Conservation (phyloP, 108 stramenopile species). For the Fistulifera pelliculosa region DNA sequence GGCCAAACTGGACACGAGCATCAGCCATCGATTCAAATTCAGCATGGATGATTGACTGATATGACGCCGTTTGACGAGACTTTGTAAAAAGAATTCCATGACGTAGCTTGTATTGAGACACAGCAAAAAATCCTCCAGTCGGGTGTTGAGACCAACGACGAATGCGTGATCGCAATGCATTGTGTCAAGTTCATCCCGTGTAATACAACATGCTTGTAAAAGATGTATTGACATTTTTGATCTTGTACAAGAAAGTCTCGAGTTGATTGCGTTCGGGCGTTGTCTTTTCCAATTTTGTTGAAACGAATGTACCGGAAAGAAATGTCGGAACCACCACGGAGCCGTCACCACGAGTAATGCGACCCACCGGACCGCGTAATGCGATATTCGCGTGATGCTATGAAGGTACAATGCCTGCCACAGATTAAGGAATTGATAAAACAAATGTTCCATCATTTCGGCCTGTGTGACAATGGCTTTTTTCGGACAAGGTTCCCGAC, state of each 20-base stretch:
- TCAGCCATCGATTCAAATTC: slow-evolving; percentile 41
- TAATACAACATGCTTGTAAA: slow-evolving; percentile 79
- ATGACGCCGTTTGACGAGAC: slow-evolving; percentile 57
- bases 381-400: slow-evolving; percentile 6
- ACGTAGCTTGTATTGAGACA: slow-evolving; percentile 66
- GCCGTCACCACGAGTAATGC: slow-evolving; percentile 40
- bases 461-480: slow-evolving; percentile 70
- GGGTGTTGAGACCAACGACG: background rate
- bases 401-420: slow-evolving; percentile 61
- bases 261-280: background rate
- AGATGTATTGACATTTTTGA: slow-evolving; percentile 83
- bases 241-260: slow-evolving; percentile 54
- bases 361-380: slow-evolving; percentile 6
- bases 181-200: slow-evolving; percentile 72
- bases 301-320: slow-evolving; percentile 75
- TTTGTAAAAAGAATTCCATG: slow-evolving; percentile 87
- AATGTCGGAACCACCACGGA: slow-evolving; percentile 53
- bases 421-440: slow-evolving; percentile 77
- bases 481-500: slow-evolving; percentile 58
- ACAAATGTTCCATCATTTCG: slow-evolving; percentile 85
- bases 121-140: slow-evolving; percentile 67
- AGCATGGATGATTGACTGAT: slow-evolving; percentile 44
- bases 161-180: slow-evolving; percentile 11
- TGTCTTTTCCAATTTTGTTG: slow-evolving; percentile 40
- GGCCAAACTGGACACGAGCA: slow-evolving; percentile 37